phyloP scores from a whole-genome alignment of 768 basidiomycete species.

The Hygrocybe punicea region DNA sequence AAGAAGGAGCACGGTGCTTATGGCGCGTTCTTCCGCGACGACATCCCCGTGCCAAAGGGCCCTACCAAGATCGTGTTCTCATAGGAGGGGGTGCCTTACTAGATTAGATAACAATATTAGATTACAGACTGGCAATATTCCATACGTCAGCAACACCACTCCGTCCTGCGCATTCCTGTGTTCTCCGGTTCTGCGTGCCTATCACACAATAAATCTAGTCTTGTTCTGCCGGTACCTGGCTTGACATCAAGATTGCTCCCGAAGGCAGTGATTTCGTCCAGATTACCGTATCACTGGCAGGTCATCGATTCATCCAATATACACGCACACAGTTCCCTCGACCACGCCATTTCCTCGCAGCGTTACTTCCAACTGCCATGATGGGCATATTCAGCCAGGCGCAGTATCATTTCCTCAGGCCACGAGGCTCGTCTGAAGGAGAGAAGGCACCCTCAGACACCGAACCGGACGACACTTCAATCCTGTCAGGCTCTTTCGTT shows the following conservation, averaged over 20 bases:
- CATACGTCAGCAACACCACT: no score
- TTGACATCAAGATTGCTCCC: no score
- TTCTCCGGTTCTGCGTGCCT: no score
- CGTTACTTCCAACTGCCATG: constrained; percentile 47
- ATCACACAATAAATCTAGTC: no score
- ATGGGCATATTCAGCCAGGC: constrained; percentile 78
- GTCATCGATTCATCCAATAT: neutral
- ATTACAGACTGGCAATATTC: neutral
- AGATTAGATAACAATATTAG: neutral
- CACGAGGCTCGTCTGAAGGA: constrained; percentile 60
- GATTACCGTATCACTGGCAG: neutral
- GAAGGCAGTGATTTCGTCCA: no score
- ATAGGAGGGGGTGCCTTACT: no score
- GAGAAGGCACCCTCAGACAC: constrained; percentile 77
- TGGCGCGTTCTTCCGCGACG: constrained; percentile 79
- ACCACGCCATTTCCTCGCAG: neutral
- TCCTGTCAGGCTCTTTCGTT: constrained; percentile 59
- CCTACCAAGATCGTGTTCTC: constrained; percentile 82
- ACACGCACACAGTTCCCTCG: neutral
- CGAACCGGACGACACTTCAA: constrained; percentile 85
- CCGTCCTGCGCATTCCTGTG: no score
- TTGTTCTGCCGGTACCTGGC: no score
- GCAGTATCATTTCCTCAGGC: constrained; percentile 58
- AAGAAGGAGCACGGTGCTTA: constrained; percentile 91
- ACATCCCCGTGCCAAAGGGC: constrained; percentile 53